Conservation (phyloP, 495 filamentous ascomycete species). For the Parathielavia appendiculata region DNA sequence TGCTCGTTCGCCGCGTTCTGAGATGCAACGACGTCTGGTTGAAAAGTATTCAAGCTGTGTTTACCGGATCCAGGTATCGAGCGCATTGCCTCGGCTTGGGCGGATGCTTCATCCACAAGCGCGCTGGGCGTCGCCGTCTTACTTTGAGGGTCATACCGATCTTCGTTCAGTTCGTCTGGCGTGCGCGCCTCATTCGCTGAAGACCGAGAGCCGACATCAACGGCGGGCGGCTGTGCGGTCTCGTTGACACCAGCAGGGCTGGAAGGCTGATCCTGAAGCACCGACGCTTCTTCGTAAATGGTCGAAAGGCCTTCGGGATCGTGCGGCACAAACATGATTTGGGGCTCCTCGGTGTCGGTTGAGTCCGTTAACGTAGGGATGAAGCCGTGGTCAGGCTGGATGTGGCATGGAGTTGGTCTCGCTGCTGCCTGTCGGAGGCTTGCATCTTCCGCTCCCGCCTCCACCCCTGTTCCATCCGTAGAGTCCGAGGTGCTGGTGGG, state of each 20-base stretch:
- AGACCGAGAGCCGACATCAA: neutral
- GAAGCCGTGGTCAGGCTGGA: neutral
- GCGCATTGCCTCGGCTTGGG: neutral
- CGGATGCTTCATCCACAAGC: neutral
- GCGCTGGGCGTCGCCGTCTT: neutral
- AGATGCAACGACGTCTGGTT: neutral
- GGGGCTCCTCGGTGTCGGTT: neutral
- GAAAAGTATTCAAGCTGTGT: neutral
- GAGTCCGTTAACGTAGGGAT: neutral
- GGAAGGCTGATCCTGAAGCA: neutral
- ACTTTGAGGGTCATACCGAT: neutral
- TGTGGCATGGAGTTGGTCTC: conserved; percentile 1
- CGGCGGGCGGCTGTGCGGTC: neutral
- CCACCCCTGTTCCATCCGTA: conserved; percentile 4
- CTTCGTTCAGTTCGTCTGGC: neutral
- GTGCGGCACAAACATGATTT: conserved; percentile 13
- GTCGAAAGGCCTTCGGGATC: conserved; percentile 31
- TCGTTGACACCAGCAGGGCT: neutral
- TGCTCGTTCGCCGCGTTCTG: neutral
- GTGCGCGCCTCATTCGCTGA: neutral
- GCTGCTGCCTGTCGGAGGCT: conserved; percentile 21
- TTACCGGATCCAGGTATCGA: neutral
- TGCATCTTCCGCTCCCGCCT: conserved; percentile 1
- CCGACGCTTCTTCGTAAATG: conserved; percentile 27
- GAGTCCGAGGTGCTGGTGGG: neutral